Base-by-base conservation (phyloP, 1,284 basidiomycete genomes). In the Cutaneotrichosporon sp. region DNA sequence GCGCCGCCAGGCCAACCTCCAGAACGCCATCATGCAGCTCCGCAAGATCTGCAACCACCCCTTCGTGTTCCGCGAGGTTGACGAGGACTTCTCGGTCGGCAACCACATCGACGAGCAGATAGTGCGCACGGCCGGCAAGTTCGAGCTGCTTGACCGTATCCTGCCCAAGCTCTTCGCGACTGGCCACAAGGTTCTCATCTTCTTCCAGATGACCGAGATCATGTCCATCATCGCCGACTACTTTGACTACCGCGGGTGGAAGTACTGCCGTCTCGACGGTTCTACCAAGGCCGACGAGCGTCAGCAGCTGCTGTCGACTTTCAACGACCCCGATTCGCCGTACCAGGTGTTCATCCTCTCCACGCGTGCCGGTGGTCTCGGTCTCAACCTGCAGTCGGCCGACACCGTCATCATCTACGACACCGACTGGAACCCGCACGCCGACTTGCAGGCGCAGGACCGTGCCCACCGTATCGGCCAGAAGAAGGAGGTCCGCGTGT, bases 211-310 rank as follows among this genome's bases (percentile, higher is more conserved):
- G 95, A 98, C 95, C 9, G 87, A 94, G 72, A 94, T 98, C 76
- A 98, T 99, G 95, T 94, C 97, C 70, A 97, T 99, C 78, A 95
- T 99, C 87, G 94, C 97, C 76, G 97, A 99, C 77, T 99, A 97
- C 77, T 83, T 98, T 76, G 91, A 91, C 75, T 90, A 89, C 84
- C 88, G 90, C 82, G 86, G 87, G 20, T 94, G 88, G 85, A 90
- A 92, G 75, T 91, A 95, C 79, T 87, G 98, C 56, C 92, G 97
- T 70, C 84, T 99, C 25, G 97, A 99, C 80, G 97, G 97, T 84
- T 90, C 91, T 16, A 99, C 97, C 45, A 98, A 98, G 83, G 95
- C 95, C 16, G 97, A 99, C 62, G 95, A 98, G 73, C 93, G 97
- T 79, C 92, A 95, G 18, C 85, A 87, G 7, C 87, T 97, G 70